Conservation (phyloP, 202 grass and related monocot species). For the Miscanthus sacchariflorus region DNA sequence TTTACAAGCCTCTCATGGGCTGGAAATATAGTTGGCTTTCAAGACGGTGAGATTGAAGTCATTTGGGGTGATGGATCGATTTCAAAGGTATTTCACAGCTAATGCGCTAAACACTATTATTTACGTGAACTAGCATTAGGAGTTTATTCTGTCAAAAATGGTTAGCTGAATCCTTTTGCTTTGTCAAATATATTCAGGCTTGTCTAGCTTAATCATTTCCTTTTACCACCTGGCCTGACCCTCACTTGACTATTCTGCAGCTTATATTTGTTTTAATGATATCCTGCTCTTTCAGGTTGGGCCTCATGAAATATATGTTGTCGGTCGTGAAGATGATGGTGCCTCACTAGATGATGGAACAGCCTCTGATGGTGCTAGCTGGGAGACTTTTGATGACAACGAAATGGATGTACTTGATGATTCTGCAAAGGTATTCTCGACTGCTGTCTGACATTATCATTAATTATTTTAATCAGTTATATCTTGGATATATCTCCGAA, state of each 20-base stretch:
- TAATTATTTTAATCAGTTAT: neutral
- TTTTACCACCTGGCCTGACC: constrained; percentile 7
- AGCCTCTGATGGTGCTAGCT: constrained; percentile 72
- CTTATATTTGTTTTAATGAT: constrained; percentile 31
- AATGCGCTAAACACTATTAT: constrained; percentile 18
- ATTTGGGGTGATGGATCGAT: constrained; percentile 78
- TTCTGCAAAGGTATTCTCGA: constrained; percentile 66
- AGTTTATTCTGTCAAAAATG: constrained; percentile 5
- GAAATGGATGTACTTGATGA: constrained; percentile 71
- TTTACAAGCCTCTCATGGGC: constrained; percentile 79
- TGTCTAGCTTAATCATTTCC: constrained; percentile 9
- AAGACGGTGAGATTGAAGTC: constrained; percentile 87
- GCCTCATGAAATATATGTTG: constrained; percentile 90
- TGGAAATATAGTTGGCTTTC: constrained; percentile 83
- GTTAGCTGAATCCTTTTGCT: neutral
- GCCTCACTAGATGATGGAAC: constrained; percentile 67
- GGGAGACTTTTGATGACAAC: constrained; percentile 96
- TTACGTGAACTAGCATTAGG: constrained; percentile 38
- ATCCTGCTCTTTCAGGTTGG: constrained; percentile 73
- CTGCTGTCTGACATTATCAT: constrained; percentile 17
- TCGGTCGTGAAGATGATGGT: constrained; percentile 82
- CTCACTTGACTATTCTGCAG: constrained; percentile 22
- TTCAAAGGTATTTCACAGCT: constrained; percentile 70
- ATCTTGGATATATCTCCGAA: neutral
- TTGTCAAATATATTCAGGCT: neutral